Evolutionary conservation across 345 rosid species (phyloP).

Genomic region (Aurinia saxatilis): DNA sequence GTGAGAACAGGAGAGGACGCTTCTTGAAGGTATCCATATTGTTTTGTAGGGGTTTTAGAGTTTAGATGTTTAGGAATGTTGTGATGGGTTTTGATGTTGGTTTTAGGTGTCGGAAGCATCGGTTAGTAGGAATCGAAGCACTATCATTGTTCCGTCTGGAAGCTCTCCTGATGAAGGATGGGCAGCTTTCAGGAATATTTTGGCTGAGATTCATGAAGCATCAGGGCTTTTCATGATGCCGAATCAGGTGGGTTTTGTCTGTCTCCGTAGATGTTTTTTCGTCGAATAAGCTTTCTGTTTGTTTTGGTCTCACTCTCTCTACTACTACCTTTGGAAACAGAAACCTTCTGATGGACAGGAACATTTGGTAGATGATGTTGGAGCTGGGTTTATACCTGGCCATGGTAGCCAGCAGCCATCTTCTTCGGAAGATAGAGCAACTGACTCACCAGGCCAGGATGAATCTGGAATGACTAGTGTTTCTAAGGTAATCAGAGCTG

Average conservation of each 20-base stretch:
- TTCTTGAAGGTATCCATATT: constrained; percentile 64
- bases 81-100: constrained; percentile 8
- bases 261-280: background rate
- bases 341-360: constrained; percentile 66
- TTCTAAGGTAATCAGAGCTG: constrained; percentile 85
- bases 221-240: constrained; percentile 62
- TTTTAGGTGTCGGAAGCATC: constrained; percentile 93
- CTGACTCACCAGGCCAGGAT: constrained; percentile 64
- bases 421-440: constrained; percentile 68
- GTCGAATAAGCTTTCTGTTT: background rate
- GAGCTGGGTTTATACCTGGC: constrained; percentile 98
- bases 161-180: constrained; percentile 87
- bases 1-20: constrained; percentile 92
- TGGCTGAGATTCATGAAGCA: constrained; percentile 88
- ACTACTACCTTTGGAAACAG: constrained; percentile 40
- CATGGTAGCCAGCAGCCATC: constrained; percentile 68
- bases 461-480: constrained; percentile 55
- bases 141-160: constrained; percentile 95
- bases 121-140: constrained; percentile 87
- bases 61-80: background rate
- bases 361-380: constrained; percentile 82
- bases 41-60: background rate
- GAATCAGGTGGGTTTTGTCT: constrained; percentile 51
- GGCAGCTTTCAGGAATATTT: constrained; percentile 89
- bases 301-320: constrained; percentile 6